Evolutionary conservation across 768 basidiomycete genomes (phyloP).

Genomic region (Termitomyces sp.): DNA sequence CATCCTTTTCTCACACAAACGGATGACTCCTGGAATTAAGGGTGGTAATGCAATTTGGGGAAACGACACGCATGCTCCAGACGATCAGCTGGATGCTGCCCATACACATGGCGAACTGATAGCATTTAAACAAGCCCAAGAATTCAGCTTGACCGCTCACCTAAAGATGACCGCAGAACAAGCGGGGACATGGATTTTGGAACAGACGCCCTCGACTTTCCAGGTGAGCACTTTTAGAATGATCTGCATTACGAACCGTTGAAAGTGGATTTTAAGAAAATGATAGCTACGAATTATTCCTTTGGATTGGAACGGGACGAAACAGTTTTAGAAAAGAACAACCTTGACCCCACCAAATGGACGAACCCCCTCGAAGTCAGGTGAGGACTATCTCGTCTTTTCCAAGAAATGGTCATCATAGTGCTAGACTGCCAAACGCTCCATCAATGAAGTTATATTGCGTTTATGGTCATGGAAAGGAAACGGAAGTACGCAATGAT

Average conservation of each 20-base stretch:
- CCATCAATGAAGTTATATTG: conserved; percentile 93
- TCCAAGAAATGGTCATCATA: not conserved
- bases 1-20: not conserved
- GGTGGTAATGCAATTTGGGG: conserved; percentile 89
- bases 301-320: conserved; percentile 84
- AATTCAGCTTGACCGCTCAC: conserved; percentile 19
- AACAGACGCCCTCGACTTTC: conserved; percentile 80
- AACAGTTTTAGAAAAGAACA: conserved; percentile 57
- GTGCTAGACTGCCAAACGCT: conserved; percentile 72
- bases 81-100: conserved; percentile 53
- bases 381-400: conserved; percentile 28
- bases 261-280: conserved; percentile 47
- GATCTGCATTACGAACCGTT: conserved; percentile 2
- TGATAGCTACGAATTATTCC: conserved; percentile 84
- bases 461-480: conserved; percentile 93
- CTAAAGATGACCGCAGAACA: conserved; percentile 77
- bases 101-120: conserved; percentile 82
- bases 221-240: conserved; percentile 43
- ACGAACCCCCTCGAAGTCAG: conserved; percentile 84
- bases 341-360: conserved; percentile 82
- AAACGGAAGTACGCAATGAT: conserved; percentile 68
- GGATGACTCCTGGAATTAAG: conserved; percentile 30
- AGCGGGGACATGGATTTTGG: conserved; percentile 75
- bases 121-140: conserved; percentile 56
- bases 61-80: conserved; percentile 69